Base-by-base conservation (phyloP, 2,329 filamentous ascomycete genomes). In the Verruconis gallopava region DNA sequence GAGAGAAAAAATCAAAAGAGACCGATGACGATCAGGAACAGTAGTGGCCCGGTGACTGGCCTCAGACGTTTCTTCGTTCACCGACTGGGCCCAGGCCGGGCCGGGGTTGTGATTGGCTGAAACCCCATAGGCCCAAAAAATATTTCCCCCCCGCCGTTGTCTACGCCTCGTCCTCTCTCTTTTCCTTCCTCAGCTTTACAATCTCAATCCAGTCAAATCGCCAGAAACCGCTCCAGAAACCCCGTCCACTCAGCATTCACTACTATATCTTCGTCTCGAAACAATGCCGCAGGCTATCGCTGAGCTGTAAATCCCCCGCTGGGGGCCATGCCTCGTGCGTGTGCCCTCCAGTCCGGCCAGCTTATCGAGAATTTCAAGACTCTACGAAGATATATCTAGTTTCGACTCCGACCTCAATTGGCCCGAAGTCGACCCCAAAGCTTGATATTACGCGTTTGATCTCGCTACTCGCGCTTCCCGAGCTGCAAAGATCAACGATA, bases 271-370 rank as follows among this genome's bases (percentile, higher is more conserved):
- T 62, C 62, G 60, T 64, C 62, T 61, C 63, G 59, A 49, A 47
- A 63, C 58, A 60, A 64, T 65, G 62, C 61, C 60, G 52, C 61
- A 62, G 62, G 62, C 62, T 52, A 57, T 63, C 61, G 60, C 60
- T 64, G 62, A 61, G 81, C 83, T 89, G 81, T 93, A 86, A 88
- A 85, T 75, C 67, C 74, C 64, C n/a, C 78, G 79, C 81, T 86
- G 77, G 79, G 77, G 75, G 70, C 68, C 63, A 65, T 63, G 70
- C 59, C 53, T 56, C 56, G n/a, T n/a, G 60, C 57, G 61, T 64
- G 64, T 56, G 74, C 75, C 74, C 73, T 74, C 78, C 75, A 86
- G 83, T 85, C 81, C 80, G 77, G 77, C 58, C 81, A 85, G 82
- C 79, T 81, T 79, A 78, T 69, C 77, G 80, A 85, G 72, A 72